Conservation (phyloP, 306 rosid species). For the Medicago truncatula region MtrunA17r5.0-ANR NC_053044.1:44082501-44083000, state of each 20-base stretch:
- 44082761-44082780: neutral
- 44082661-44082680: neutral
- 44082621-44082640: conserved; percentile 6
- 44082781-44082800: neutral
- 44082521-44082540: conserved; percentile 38
- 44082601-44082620: neutral
- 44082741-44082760: neutral
- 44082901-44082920: neutral
- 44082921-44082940: neutral
- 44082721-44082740: conserved; percentile 17
- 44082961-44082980: neutral
- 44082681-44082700: neutral
- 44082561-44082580: conserved; percentile 7
- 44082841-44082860: neutral
- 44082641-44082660: neutral
- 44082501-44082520: conserved; percentile 6
- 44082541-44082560: conserved; percentile 26
- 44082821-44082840: neutral
- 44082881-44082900: conserved; percentile 12
- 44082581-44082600: neutral
- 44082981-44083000: neutral
- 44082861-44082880: neutral
- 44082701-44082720: neutral
- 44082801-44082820: conserved; percentile 1
- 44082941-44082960: neutral